These are phyloP conservation scores for Backusella sp. DNA, from an alignment of 192 early-diverging fungal genomes.

Conservation along the genomic window DNA sequence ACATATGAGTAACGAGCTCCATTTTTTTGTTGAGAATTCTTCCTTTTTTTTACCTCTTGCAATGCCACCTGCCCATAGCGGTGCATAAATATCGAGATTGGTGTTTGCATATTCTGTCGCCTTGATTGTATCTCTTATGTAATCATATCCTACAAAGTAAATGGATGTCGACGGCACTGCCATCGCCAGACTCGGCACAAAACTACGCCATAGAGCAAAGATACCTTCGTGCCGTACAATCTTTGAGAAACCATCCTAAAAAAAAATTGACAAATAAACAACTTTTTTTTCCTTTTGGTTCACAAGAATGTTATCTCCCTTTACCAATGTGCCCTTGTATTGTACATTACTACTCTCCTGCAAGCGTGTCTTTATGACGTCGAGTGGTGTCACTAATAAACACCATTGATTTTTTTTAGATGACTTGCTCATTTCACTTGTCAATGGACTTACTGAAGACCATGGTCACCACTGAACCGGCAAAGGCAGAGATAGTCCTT, in stretches of 20 bases:
- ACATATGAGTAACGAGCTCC: neutral
- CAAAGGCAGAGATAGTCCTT: conserved; percentile 78
- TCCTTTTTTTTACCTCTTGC: conserved; percentile 68
- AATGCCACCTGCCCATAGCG: conserved; percentile 71
- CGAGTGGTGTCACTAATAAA: conserved; percentile 73
- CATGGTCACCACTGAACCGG: conserved; percentile 81
- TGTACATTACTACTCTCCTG: conserved; percentile 42
- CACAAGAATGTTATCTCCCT: conserved; percentile 10
- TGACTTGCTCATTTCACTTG: neutral
- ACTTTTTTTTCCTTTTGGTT: neutral
- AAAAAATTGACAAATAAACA: conserved; percentile 2
- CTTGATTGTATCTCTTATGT: conserved; percentile 60
- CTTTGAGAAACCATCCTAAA: conserved; percentile 68
- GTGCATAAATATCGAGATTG: conserved; percentile 55
- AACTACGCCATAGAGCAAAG: conserved; percentile 81
- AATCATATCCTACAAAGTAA: conserved; percentile 96
- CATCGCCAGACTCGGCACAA: conserved; percentile 85
- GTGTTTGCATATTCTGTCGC: conserved; percentile 29
- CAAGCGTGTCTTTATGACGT: conserved; percentile 86
- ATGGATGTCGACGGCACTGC: conserved; percentile 89
- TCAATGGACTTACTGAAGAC: conserved; percentile 58
- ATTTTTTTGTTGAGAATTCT: neutral
- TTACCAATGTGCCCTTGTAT: conserved; percentile 2
- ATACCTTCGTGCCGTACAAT: conserved; percentile 82
- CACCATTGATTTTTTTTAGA: conserved; percentile 26